A percentile compares a stretch with the other conserved stretches of the same genome.
These are phyloP conservation scores for Claviceps maximensis DNA, from an alignment of 2,329 filamentous ascomycete genomes.

Conservation along the genomic window DNA sequence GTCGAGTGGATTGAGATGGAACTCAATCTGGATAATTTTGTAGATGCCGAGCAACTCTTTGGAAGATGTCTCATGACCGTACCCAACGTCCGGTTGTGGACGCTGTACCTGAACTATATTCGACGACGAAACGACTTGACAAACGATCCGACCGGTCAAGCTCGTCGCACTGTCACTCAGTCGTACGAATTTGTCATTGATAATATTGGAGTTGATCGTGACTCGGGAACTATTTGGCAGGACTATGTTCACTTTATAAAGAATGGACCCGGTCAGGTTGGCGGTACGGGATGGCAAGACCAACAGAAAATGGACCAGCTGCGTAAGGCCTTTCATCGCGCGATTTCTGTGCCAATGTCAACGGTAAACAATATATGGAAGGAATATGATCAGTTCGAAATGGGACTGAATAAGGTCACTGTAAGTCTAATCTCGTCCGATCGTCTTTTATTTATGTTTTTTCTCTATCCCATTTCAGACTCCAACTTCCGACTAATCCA, in stretches of 20 bases:
- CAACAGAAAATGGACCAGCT: conserved; percentile 95
- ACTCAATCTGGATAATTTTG: conserved; percentile 70
- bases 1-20: conserved; percentile 82
- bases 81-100: conserved; percentile 79
- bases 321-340: conserved; percentile 83
- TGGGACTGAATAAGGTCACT: conserved; percentile 82
- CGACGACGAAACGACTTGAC: conserved; percentile 75
- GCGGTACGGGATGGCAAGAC: conserved; percentile 85
- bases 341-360: conserved; percentile 74
- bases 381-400: conserved; percentile 94
- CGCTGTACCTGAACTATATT: conserved; percentile 88
- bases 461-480: background rate
- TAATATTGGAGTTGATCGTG: conserved; percentile 81
- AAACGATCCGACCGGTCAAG: conserved; percentile 63
- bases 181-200: conserved; percentile 89
- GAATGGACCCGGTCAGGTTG: conserved; percentile 70
- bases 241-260: conserved; percentile 94
- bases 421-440: conserved; percentile 35
- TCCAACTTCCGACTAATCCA: background rate
- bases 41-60: conserved; percentile 72
- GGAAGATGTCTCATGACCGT: conserved; percentile 64
- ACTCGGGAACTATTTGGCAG: conserved; percentile 79
- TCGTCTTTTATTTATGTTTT: background rate
- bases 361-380: conserved; percentile 83
- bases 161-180: conserved; percentile 66